Evolutionary conservation across 2,329 filamentous ascomycete species (phyloP), one percentile per base, ranked within the genome.

Genomic region (Colletotrichum shisoi): DNA sequence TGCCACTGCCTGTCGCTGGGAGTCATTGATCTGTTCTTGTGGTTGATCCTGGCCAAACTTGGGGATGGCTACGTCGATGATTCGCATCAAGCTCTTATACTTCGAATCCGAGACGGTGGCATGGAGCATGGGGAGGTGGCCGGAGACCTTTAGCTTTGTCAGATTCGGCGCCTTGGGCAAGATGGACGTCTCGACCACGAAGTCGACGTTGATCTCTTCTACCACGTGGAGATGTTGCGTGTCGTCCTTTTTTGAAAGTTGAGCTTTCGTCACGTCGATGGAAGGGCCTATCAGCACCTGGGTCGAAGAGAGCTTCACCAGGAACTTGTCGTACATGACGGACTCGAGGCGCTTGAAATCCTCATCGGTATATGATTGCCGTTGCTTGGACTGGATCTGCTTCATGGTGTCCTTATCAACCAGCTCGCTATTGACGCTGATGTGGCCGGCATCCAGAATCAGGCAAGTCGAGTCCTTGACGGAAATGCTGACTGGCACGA

Each of bases 281-380:
- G 94, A 96, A 0, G 94, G 93, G 0, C 95, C 95, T 70, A 99
- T 97, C 51, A 99, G 85, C 19, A 99, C 89, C 77, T 99, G 95
- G 0, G 95, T 99, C 0, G 94, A 96, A 21, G 96, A 91, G 34
- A 99, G 83, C 74, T 96, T 96, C 72, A 99, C 87, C 48, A 93
- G 83, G 77, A 99, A 99, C 62, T 93, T 95, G 83, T 99, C 95
- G 75, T 99, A 99, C 91, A 99, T 96, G 72, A 97, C 84, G 17
- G 91, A 91, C 76, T 98, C 93, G 4, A 99, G 86, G 52, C 90
- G 87, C 76, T 91, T 90, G 76, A 93, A 93, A 74, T 99, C 96
- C 68, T 94, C 89, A 15, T 96, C 92, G 7, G 89, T 95, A 74
- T 96, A 97, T 31, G 91, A 83, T 63, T 94, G 90, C 62, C 89